Conservation (phyloP, 495 filamentous ascomycete genomes). For the Penicillium fimorum region DNA sequence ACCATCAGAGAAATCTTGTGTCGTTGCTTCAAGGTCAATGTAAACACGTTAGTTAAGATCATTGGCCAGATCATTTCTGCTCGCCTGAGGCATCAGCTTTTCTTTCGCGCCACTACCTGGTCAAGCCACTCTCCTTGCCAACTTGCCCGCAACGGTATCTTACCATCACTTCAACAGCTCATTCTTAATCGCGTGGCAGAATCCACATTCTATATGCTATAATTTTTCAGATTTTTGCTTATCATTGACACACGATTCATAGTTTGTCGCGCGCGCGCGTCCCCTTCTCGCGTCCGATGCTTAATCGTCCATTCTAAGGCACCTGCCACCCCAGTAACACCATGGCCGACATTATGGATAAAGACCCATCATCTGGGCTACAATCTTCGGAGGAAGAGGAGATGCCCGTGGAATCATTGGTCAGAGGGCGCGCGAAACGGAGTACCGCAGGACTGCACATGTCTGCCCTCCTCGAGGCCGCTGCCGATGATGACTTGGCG, state of each 20-base stretch:
- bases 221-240: background rate
- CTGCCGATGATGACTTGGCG: conserved; percentile 74
- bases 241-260: background rate
- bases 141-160: background rate
- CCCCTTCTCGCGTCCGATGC: conserved; percentile 12
- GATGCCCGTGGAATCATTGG: conserved; percentile 66
- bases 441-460: conserved; percentile 85
- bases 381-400: conserved; percentile 40
- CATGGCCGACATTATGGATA: conserved; percentile 32
- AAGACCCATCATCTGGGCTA: conserved; percentile 29
- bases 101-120: conserved; percentile 4
- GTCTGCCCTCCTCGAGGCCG: conserved; percentile 72
- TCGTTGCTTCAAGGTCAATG: conserved; percentile 4
- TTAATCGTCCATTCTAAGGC: conserved; percentile 1
- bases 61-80: background rate
- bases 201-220: background rate
- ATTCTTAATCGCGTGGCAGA: background rate
- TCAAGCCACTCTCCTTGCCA: conserved; percentile 8
- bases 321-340: background rate
- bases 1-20: background rate
- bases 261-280: conserved; percentile 5
- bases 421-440: conserved; percentile 73
- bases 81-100: conserved; percentile 6
- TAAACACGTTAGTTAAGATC: conserved; percentile 3
- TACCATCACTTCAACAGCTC: conserved; percentile 2